Percentiles rank a stretch among this genome's conserved stretches.
phyloP scores from a whole-genome alignment of 2,329 filamentous ascomycete genomes.

The Colletotrichum sp. region DNA sequence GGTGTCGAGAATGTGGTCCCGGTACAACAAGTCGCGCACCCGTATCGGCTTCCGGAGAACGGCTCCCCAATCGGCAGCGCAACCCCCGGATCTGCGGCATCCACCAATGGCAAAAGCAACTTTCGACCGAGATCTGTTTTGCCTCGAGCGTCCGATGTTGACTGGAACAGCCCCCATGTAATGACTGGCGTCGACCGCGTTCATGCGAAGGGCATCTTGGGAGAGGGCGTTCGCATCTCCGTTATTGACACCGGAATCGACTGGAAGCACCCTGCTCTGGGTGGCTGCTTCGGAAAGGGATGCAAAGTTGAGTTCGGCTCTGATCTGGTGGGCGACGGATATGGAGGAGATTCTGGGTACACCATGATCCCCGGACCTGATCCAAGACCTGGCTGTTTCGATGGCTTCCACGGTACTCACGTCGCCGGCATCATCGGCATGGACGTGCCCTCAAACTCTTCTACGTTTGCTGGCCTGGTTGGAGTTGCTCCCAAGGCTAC shows the following conservation, averaged over 20 bases:
- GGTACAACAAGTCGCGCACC: background rate
- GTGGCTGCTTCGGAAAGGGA: constrained; percentile 5
- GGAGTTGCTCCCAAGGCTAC: constrained; percentile 29
- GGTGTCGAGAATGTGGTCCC: background rate
- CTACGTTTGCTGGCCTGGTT: constrained; percentile 13
- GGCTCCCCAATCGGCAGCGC: background rate
- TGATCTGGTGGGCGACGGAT: constrained; percentile 22
- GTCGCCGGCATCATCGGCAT: constrained; percentile 25
- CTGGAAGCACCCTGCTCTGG: constrained; percentile 1
- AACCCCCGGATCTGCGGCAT: no score
- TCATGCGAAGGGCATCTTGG: background rate
- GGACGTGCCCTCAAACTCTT: background rate
- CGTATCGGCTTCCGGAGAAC: background rate
- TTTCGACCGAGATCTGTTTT: background rate
- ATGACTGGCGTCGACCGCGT: constrained; percentile 10
- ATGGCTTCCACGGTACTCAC: constrained; percentile 32
- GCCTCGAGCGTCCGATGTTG: background rate
- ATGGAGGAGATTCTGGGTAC: background rate
- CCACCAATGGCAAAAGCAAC: background rate
- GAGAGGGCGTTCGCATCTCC: constrained; percentile 1
- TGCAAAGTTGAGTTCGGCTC: constrained; percentile 22
- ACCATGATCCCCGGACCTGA: constrained; percentile 18
- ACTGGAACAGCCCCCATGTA: constrained; percentile 5
- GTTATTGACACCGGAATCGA: constrained; percentile 17
- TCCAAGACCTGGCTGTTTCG: constrained; percentile 23